Evolutionary conservation across 306 rosid species (phyloP).

Genomic region (Geum urbanum): DNA sequence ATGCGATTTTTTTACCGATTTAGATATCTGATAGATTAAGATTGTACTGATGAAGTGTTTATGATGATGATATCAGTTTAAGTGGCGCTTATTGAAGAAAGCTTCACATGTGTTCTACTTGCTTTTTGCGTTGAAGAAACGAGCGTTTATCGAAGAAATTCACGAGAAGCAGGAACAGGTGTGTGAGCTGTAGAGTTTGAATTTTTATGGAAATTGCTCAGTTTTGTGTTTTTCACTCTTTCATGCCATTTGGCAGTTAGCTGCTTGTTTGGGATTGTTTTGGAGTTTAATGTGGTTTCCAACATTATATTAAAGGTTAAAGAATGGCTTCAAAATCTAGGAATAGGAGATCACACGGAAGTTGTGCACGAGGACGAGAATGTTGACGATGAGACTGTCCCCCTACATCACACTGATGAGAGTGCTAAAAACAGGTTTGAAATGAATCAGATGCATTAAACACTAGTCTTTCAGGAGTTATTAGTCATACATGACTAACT

Average conservation of each 20-base stretch:
- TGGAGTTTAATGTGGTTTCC: slow-evolving; percentile 70
- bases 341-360: slow-evolving; percentile 78
- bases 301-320: slow-evolving; percentile 92
- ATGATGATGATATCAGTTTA: slow-evolving; percentile 50
- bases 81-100: slow-evolving; percentile 93
- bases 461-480: slow-evolving; percentile 17
- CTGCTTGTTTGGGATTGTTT: slow-evolving; percentile 37
- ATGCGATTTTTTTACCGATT: not conserved
- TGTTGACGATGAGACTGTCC: slow-evolving; percentile 64
- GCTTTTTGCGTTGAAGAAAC: slow-evolving; percentile 90
- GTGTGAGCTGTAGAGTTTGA: slow-evolving; percentile 6
- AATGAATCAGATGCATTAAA: slow-evolving; percentile 16
- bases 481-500: slow-evolving; percentile 14
- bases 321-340: slow-evolving; percentile 99
- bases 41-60: not conserved
- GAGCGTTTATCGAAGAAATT: slow-evolving; percentile 86
- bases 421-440: slow-evolving; percentile 61
- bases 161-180: slow-evolving; percentile 99
- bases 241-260: slow-evolving; percentile 34
- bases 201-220: slow-evolving; percentile 5
- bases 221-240: not conserved
- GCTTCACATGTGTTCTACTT: slow-evolving; percentile 85
- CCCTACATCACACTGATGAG: slow-evolving; percentile 58
- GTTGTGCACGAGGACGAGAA: slow-evolving; percentile 81
- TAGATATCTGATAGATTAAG: not conserved